Percentiles rank a stretch among this genome's conserved stretches.
Evolutionary conservation across 1,284 basidiomycete species (phyloP).

Genomic region (Vanrija sp.): DNA sequence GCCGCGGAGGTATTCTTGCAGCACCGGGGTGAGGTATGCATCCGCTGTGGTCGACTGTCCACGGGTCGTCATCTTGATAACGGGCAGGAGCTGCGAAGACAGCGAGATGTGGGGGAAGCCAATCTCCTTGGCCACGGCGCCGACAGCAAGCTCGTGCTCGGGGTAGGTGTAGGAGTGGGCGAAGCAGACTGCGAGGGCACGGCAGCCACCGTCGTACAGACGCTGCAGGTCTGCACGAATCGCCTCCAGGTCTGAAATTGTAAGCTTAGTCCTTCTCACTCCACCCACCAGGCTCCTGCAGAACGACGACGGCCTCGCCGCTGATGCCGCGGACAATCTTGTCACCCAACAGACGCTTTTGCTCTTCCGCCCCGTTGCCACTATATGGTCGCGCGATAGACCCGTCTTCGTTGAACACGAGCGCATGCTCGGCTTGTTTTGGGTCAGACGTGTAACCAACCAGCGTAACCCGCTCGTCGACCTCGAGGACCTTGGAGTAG

Average conservation of each 20-base stretch:
- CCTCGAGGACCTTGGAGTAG: slow-evolving; percentile 51
- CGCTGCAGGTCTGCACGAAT: slow-evolving; percentile 58
- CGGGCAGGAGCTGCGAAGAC: slow-evolving; percentile 80
- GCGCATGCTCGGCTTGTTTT: slow-evolving; percentile 64
- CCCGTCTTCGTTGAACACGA: slow-evolving; percentile 69
- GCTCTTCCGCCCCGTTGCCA: slow-evolving; percentile 42
- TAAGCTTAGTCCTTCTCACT: slow-evolving; percentile 1
- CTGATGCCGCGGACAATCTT: slow-evolving; percentile 73
- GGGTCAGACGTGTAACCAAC: slow-evolving; percentile 90
- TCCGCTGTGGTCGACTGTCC: slow-evolving; percentile 91
- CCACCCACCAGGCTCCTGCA: slow-evolving; percentile 65
- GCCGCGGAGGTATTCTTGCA: slow-evolving; percentile 80
- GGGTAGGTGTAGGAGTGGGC: slow-evolving; percentile 72
- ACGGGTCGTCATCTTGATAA: slow-evolving; percentile 90
- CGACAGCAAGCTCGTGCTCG: slow-evolving; percentile 64
- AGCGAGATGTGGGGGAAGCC: slow-evolving; percentile 85
- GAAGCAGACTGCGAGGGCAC: slow-evolving; percentile 78
- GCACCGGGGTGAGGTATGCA: slow-evolving; percentile 90
- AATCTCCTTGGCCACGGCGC: slow-evolving; percentile 65
- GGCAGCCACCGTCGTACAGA: slow-evolving; percentile 71
- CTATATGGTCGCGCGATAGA: slow-evolving; percentile 63
- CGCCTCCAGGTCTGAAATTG: slow-evolving; percentile 19
- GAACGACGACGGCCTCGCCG: slow-evolving; percentile 85
- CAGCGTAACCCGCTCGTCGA: slow-evolving; percentile 56
- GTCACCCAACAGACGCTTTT: slow-evolving; percentile 7